Percentiles rank a stretch among this genome's conserved stretches.
Evolutionary conservation across 768 basidiomycete species (phyloP).

Genomic region (Suillus fuscotomentosus): DNA sequence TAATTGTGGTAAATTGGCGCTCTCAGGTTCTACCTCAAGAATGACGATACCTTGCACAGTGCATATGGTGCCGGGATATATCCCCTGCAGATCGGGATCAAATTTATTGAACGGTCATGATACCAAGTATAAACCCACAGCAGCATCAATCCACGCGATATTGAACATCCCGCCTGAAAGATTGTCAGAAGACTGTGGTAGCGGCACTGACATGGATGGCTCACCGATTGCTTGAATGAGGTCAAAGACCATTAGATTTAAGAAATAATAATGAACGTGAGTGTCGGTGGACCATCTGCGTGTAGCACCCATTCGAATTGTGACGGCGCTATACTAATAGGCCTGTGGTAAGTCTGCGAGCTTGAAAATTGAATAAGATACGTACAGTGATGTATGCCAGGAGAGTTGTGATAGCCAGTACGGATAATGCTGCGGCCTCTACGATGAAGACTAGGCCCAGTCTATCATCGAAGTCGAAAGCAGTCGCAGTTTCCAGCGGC

Average conservation of each 20-base stretch:
- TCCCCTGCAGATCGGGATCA: constrained; percentile 17
- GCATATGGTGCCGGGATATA: constrained; percentile 30
- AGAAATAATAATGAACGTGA: constrained; percentile 34
- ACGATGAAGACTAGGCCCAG: constrained; percentile 32
- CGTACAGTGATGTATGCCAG: constrained; percentile 30
- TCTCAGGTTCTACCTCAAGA: neutral
- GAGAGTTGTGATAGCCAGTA: constrained; percentile 24
- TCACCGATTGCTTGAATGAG: constrained; percentile 33
- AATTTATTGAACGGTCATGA: neutral
- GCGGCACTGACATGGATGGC: neutral
- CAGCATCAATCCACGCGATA: constrained; percentile 32
- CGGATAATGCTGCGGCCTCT: constrained; percentile 28
- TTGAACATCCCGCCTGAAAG: constrained; percentile 38
- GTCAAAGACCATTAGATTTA: constrained; percentile 31
- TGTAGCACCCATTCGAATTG: constrained; percentile 20
- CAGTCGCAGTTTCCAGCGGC: neutral
- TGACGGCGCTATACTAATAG: constrained; percentile 26
- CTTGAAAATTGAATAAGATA: neutral
- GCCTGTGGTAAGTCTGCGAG: neutral
- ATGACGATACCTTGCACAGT: constrained; percentile 32
- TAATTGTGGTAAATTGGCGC: neutral
- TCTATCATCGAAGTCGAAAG: constrained; percentile 22
- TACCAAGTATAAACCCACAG: constrained; percentile 21
- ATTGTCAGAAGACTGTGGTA: neutral
- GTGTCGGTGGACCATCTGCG: constrained; percentile 30